Evolutionary conservation across 1,284 basidiomycete genomes (phyloP).

Genomic region (Bondarzewia mesenterica): DNA sequence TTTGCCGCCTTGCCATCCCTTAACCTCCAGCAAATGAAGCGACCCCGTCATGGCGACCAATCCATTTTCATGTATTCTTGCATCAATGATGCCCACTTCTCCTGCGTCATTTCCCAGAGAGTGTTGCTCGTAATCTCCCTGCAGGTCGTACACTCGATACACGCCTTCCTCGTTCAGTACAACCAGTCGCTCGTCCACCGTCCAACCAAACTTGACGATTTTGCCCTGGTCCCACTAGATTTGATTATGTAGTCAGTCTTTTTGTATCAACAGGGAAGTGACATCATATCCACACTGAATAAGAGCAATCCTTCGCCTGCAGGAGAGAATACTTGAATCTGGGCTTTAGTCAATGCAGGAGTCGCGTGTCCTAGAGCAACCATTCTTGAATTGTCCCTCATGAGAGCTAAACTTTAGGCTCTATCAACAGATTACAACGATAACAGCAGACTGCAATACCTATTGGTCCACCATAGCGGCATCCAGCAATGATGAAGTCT

Average conservation of each 20-base stretch:
- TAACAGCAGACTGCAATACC: constrained; percentile 38
- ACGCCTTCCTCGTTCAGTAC: constrained; percentile 89
- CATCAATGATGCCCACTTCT: constrained; percentile 82
- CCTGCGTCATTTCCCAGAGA: constrained; percentile 81
- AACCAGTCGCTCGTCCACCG: constrained; percentile 70
- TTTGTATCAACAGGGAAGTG: constrained; percentile 11
- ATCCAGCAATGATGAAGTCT: constrained; percentile 78
- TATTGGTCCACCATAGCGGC: constrained; percentile 82
- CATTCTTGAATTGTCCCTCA: constrained; percentile 80
- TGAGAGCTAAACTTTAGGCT: constrained; percentile 53
- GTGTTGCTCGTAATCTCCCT: constrained; percentile 78
- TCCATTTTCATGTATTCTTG: constrained; percentile 79
- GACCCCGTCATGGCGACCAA: constrained; percentile 81
- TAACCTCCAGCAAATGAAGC: constrained; percentile 75
- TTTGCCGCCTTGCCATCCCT: constrained; percentile 75
- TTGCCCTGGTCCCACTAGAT: constrained; percentile 77
- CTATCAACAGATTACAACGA: background rate
- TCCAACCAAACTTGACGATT: constrained; percentile 81
- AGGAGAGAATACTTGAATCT: constrained; percentile 70
- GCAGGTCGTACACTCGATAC: constrained; percentile 86
- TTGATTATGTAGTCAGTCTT: constrained; percentile 14
- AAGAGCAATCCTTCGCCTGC: constrained; percentile 60
- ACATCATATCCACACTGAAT: constrained; percentile 57
- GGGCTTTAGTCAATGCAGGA: constrained; percentile 60
- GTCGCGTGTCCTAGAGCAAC: constrained; percentile 64